A percentile compares a stretch with the other conserved stretches of the same genome.
These are phyloP conservation scores for Teunomyces cretensis DNA, from an alignment of 805 yeast genomes.

Conservation along the genomic window DNA sequence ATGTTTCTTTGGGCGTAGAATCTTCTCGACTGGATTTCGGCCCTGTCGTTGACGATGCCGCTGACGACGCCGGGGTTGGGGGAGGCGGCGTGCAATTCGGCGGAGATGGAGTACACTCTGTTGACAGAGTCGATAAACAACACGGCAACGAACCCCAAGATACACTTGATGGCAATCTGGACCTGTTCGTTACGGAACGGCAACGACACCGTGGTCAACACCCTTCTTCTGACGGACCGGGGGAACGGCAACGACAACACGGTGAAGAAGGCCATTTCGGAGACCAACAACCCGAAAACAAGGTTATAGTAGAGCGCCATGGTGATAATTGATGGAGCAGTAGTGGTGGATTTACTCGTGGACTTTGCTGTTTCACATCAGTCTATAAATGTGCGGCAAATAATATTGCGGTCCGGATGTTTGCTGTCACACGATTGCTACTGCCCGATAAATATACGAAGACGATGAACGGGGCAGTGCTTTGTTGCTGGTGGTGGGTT, in stretches of 20 bases:
- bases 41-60: conserved; percentile 53
- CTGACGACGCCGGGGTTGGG: conserved; percentile 19
- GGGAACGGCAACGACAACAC: conserved; percentile 87
- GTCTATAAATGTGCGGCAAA: too few relatives aligned
- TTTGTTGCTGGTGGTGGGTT: too few relatives aligned
- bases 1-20: conserved; percentile 96
- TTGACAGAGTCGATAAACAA: conserved; percentile 87
- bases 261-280: conserved; percentile 78
- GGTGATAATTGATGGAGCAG: background rate
- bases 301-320: conserved; percentile 47
- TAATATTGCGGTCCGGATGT: too few relatives aligned
- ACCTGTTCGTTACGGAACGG: conserved; percentile 74
- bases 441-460: background rate
- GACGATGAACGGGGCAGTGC: too few relatives aligned
- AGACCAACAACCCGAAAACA: conserved; percentile 72
- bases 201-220: conserved; percentile 59
- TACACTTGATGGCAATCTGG: conserved; percentile 75
- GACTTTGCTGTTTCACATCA: background rate
- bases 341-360: background rate
- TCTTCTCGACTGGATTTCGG: conserved; percentile 85
- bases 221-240: conserved; percentile 62
- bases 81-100: conserved; percentile 50
- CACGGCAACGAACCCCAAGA: conserved; percentile 78
- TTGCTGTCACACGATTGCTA: background rate
- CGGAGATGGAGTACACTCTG: conserved; percentile 68